Evolutionary conservation across 2,329 filamentous ascomycete genomes (phyloP), one percentile per base, ranked within the genome.

Genomic region (Rachicladosporium sp.): DNA sequence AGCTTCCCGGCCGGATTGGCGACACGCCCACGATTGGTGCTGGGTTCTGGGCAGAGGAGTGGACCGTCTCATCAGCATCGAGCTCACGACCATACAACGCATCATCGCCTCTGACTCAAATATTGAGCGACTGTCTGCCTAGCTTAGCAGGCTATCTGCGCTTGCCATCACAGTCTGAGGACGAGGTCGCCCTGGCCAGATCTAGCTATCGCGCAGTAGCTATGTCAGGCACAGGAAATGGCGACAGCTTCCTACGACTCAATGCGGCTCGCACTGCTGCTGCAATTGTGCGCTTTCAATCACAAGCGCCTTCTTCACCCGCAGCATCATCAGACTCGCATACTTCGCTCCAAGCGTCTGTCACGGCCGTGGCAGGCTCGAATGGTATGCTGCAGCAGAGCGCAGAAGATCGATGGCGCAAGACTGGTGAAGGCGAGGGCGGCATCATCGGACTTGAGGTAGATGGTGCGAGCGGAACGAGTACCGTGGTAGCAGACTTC

Each of bases 21-120:
- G 87, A 94, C 56, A 94, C 87, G 8, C 86, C 87, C 0, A 81
- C 80, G 0, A 65, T 87, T 0, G 87, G 87, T 0, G 82, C 86
- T 1, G 87, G 87, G 0, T 94, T 87, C 59, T 94, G 86, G 85
- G 85, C 87, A 0, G 87, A 93, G 56, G 75, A 87, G 49, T 93
- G 85, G 85, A n/a, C 41, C 10, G 35, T 13, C 23, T 27, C 23
- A 27, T 27, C 23, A 27, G 23, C 6, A 27, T 27, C 4, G 7
- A 27, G 23, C 23, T 27, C 23, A 27, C 23, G 23, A 27, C 3
- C 23, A 27, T 27, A 27, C 23, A 6, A 27, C 23, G 23, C 23
- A 27, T 6, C 23, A 27, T 27, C 23, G 23, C 23, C 23, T 27
- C 23, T 27, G 23, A 27, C 23, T 27, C 23, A 8, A 8, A 27